Evolutionary conservation across 768 basidiomycete genomes (phyloP), one percentile per base, ranked within the genome.

Genomic region (Amanita exitialis): DNA sequence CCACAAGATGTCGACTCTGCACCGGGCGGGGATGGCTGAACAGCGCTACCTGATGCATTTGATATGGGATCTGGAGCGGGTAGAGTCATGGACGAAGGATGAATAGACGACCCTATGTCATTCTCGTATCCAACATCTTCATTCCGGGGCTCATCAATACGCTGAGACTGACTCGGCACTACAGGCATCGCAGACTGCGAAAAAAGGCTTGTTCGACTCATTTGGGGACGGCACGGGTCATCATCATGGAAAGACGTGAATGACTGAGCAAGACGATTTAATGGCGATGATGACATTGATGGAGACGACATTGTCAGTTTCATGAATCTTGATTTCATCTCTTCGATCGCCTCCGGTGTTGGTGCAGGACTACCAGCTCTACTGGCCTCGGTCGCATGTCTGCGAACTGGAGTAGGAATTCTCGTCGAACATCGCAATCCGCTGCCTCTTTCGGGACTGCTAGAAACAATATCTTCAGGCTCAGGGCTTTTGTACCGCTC

Each of bases 281-380:
- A 53, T 27, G 54, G 52, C 13, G 45, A 47, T 28, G 39, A 15
- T 15, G 50, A 41, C 21, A 49, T 45, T 13, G 68, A 55, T 47
- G 60, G 51, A 51, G 66, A 53, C 55, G 75, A 66, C 3, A 62
- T 56, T 7, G 61, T 59, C 4, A 53, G 51, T 49, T 63, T 65
- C 47, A 79, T 62, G 56, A 82, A 76, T 36, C 79, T 68, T 56
- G 65, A 71, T 63, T 82, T 85, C 78, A 83, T 79, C 57, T 81
- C 77, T 60, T 82, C 76, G 42, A 82, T 68, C 2, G 79, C 78
- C 20, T 79, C 77, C 23, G 66, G 59, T 5, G 74, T 73, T 6
- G 73, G 69, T 18, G 58, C 58, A 28, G 70, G 64, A 54, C 62
- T 70, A 30, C 59, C 3, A 34, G 16, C 13, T 37, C 47, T 23